Conservation (phyloP, 495 filamentous ascomycete genomes). For the Tuber microsphaerosporum region DNA sequence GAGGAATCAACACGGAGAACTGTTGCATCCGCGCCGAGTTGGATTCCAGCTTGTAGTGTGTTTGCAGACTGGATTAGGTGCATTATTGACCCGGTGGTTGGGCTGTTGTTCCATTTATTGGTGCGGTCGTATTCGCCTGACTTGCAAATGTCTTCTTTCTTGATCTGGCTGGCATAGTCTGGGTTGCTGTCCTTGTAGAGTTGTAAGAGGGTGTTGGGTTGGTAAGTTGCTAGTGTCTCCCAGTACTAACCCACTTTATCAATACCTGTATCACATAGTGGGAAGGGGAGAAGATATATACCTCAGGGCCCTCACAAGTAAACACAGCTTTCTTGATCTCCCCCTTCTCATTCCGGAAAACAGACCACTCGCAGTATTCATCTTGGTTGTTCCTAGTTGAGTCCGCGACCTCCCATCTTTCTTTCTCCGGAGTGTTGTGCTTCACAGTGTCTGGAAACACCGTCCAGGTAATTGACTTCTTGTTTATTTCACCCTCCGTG, state of each 20-base stretch:
- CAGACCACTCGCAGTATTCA: constrained; percentile 21
- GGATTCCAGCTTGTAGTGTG: constrained; percentile 14
- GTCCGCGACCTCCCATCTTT: constrained; percentile 18
- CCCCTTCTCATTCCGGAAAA: constrained; percentile 8
- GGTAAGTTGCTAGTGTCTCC: constrained; percentile 5
- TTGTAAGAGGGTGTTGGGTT: constrained; percentile 10
- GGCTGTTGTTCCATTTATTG: constrained; percentile 17
- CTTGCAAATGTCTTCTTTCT: constrained; percentile 10
- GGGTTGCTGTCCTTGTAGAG: constrained; percentile 20
- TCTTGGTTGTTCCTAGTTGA: constrained; percentile 6
- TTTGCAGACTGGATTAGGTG: constrained; percentile 12
- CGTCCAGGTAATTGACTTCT: constrained; percentile 8
- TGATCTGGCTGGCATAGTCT: constrained; percentile 14
- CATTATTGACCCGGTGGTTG: constrained; percentile 14
- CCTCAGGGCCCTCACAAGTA: constrained; percentile 20
- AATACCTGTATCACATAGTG: not conserved
- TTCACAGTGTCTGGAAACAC: constrained; percentile 11
- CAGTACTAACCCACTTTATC: constrained; percentile 12
- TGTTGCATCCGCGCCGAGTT: constrained; percentile 13
- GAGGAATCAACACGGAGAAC: constrained; percentile 14
- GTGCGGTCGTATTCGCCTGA: not conserved
- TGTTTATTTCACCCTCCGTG: not conserved
- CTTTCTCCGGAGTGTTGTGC: not conserved
- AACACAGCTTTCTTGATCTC: constrained; percentile 16
- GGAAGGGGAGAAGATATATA: constrained; percentile 4